phyloP scores from a whole-genome alignment of 2,329 filamentous ascomycete species.

The Fusarium circinatum region DNA sequence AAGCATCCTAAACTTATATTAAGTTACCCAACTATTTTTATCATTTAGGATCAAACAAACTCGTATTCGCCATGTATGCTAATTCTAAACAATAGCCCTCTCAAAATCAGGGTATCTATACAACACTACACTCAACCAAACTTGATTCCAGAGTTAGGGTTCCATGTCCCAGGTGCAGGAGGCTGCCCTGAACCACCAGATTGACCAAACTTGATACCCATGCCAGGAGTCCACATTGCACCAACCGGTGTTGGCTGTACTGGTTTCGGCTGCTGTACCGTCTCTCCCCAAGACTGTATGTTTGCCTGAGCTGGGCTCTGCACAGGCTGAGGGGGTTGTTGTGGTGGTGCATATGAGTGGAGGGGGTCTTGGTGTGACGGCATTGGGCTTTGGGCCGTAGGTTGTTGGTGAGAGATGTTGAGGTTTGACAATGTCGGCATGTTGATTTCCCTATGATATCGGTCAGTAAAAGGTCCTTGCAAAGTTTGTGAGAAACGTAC shows the following conservation, averaged over 20 bases:
- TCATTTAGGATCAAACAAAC: not conserved
- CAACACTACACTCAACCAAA: constrained; percentile 55
- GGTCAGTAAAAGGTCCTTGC: constrained; percentile 5
- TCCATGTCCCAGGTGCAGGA: constrained; percentile 62
- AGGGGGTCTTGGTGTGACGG: constrained; percentile 20
- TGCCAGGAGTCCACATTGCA: constrained; percentile 76
- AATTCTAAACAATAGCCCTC: not conserved
- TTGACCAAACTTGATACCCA: constrained; percentile 81
- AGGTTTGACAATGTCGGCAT: constrained; percentile 63
- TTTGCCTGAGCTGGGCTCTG: constrained; percentile 57
- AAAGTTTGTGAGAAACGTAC: constrained; percentile 57
- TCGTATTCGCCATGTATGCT: constrained; percentile 10
- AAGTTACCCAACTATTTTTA: not conserved
- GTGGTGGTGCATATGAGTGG: constrained; percentile 27
- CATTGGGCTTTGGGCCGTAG: constrained; percentile 33
- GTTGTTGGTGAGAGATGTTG: constrained; percentile 48
- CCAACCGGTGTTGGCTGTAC: constrained; percentile 53
- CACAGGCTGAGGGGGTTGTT: constrained; percentile 34
- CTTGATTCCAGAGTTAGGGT: constrained; percentile 66
- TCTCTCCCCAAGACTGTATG: constrained; percentile 68
- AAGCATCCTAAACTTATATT: not conserved
- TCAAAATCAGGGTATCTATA: constrained; percentile 4
- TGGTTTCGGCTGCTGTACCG: constrained; percentile 66
- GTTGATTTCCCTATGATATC: constrained; percentile 56
- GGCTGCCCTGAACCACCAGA: constrained; percentile 40